phyloP scores from a whole-genome alignment of 176 grass and related monocot genomes.

The Oryza brachyantha region DNA sequence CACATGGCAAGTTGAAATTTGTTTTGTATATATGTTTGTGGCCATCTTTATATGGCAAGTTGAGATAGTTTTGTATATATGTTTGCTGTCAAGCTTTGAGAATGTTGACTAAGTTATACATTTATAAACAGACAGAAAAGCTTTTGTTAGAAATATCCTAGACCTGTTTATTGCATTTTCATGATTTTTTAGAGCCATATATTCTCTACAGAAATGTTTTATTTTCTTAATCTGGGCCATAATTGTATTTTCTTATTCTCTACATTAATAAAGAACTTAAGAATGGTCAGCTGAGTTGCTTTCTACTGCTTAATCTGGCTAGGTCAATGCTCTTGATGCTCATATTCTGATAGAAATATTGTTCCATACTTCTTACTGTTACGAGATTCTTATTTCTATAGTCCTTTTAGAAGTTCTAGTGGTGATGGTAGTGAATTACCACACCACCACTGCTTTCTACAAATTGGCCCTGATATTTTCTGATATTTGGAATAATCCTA shows the following conservation, averaged over 20 bases:
- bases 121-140: neutral
- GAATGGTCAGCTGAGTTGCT: neutral
- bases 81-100: neutral
- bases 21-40: neutral
- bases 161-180: neutral
- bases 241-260: neutral
- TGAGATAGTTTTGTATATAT: neutral
- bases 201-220: neutral
- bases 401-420: no score
- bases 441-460: no score
- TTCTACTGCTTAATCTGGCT: neutral
- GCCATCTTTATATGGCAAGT: neutral
- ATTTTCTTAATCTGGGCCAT: neutral
- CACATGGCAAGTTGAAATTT: neutral
- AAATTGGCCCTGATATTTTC: no score
- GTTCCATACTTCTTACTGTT: neutral
- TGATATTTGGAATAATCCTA: no score
- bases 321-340: conserved; percentile 4
- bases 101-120: neutral
- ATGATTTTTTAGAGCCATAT: neutral
- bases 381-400: neutral
- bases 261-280: neutral
- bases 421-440: no score
- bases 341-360: neutral
- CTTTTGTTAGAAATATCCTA: neutral